These are phyloP conservation scores for Gastrodia elata DNA, from an alignment of 106 monocot genomes.

Conservation along the genomic window DNA sequence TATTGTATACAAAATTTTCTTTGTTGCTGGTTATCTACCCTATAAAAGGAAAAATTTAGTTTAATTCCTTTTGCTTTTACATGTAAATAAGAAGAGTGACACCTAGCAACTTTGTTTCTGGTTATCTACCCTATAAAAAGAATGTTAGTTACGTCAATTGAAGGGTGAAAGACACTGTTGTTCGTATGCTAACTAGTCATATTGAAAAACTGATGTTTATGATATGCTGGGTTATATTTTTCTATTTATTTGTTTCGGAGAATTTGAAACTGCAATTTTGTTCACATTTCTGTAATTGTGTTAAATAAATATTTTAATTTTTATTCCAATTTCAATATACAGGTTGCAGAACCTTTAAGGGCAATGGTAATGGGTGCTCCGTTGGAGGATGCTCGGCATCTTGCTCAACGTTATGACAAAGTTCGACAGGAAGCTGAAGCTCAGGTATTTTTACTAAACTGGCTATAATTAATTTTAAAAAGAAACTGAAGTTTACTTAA, in stretches of 20 bases:
- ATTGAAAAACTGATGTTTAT: background rate
- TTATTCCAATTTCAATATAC: constrained; percentile 3
- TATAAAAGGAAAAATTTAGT: too few relatives aligned
- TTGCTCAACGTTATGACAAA: constrained; percentile 88
- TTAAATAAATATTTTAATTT: background rate
- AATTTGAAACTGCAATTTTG: background rate
- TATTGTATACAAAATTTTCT: too few relatives aligned
- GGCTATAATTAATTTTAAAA: background rate
- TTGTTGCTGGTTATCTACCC: too few relatives aligned
- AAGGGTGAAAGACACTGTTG: background rate
- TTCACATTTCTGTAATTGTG: background rate
- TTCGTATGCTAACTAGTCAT: background rate
- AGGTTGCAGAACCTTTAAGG: constrained; percentile 96
- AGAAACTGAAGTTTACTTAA: background rate
- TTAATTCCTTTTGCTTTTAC: too few relatives aligned
- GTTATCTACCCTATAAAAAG: background rate
- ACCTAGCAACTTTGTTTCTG: too few relatives aligned
- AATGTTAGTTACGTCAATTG: background rate
- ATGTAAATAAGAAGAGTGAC: too few relatives aligned
- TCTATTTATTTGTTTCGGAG: background rate
- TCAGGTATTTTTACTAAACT: constrained; percentile 42
- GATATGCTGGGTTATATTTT: background rate
- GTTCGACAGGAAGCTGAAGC: constrained; percentile 93
- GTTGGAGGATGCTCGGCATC: constrained; percentile 92
- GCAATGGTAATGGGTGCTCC: constrained; percentile 97